A percentile compares a stretch with the other conserved stretches of the same genome.
phyloP scores from a whole-genome alignment of 1,284 basidiomycete species.

The Cutaneotrichosporon sp. region DNA sequence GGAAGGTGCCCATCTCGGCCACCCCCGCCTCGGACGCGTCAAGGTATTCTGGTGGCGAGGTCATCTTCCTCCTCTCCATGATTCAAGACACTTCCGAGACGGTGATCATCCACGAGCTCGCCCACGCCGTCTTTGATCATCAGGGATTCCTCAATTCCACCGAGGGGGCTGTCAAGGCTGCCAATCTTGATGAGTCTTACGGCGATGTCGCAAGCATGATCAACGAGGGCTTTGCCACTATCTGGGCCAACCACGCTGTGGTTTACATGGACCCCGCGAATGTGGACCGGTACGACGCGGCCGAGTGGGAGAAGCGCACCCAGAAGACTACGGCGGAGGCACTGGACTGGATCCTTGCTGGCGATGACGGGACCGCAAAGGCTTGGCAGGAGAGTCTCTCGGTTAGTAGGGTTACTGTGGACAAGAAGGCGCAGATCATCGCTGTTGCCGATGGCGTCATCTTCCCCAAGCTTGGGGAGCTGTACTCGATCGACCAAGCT shows the following conservation, averaged over 20 bases:
- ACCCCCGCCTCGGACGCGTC: neutral
- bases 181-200: neutral
- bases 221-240: constrained; percentile 1
- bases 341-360: neutral
- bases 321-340: neutral
- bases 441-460: neutral
- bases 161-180: neutral
- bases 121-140: neutral
- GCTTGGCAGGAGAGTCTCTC: neutral
- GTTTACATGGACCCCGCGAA: neutral
- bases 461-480: neutral
- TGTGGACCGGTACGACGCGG: neutral
- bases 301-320: neutral
- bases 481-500: neutral
- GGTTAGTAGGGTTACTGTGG: neutral
- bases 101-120: neutral
- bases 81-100: neutral
- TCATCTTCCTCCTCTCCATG: neutral
- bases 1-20: neutral
- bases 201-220: neutral
- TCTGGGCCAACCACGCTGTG: neutral
- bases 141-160: neutral
- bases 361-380: neutral
- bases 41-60: neutral
- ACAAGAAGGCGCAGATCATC: neutral